A percentile compares a stretch with the other conserved stretches of the same genome.
These are phyloP conservation scores for Solanum hybrid DNA, from an alignment of 305 asterid species.

Conservation along the genomic window DNA sequence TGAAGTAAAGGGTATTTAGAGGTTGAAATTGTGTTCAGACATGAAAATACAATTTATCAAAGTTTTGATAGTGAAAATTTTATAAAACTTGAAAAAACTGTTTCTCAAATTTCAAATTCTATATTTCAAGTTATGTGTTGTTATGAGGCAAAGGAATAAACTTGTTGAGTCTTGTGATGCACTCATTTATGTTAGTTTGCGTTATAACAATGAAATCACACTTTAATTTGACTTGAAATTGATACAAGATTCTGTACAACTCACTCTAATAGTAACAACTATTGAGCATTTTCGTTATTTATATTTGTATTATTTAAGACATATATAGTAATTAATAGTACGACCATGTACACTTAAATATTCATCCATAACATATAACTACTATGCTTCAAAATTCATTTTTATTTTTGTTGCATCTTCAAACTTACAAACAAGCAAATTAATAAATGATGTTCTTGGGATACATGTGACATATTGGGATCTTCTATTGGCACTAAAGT, in stretches of 20 bases:
- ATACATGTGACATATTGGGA: not conserved
- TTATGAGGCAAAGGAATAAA: not conserved
- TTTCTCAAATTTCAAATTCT: not conserved
- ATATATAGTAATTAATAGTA: not conserved
- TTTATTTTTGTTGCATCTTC: not conserved
- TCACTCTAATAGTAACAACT: not conserved
- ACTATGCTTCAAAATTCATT: not conserved
- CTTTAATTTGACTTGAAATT: not conserved
- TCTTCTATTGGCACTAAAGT: not conserved
- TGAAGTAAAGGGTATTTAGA: not conserved
- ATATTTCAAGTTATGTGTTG: not conserved
- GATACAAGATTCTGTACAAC: not conserved
- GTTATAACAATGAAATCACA: not conserved
- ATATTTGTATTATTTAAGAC: too few relatives aligned
- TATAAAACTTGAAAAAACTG: not conserved
- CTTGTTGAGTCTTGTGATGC: not conserved
- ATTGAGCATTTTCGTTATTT: not conserved
- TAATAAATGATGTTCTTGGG: not conserved
- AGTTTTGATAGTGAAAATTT: too few relatives aligned
- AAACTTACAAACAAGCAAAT: not conserved
- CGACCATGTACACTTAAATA: not conserved
- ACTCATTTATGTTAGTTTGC: not conserved
- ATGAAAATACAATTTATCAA: not conserved
- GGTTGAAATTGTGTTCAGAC: not conserved
- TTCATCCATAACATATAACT: not conserved